Evolutionary conservation across 2,329 filamentous ascomycete genomes (phyloP).

Genomic region (Parastagonospora avenae): DNA sequence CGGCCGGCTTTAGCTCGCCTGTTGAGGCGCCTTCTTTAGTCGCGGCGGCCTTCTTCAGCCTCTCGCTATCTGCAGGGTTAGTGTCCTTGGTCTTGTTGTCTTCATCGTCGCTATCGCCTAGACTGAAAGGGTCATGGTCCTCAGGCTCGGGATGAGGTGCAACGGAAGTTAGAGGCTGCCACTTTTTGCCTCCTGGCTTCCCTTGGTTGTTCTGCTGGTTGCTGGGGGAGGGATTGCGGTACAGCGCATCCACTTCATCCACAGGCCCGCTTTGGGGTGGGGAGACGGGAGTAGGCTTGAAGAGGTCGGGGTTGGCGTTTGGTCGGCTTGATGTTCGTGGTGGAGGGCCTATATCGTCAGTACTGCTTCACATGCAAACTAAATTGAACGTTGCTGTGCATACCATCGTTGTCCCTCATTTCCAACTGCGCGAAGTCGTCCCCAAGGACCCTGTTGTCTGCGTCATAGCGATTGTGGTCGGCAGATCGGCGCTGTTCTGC

Average conservation of each 20-base stretch:
- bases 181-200: conserved; percentile 80
- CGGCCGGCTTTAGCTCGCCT: conserved; percentile 44
- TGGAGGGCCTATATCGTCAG: conserved; percentile 51
- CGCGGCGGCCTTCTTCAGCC: conserved; percentile 56
- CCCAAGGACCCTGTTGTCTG: conserved; percentile 85
- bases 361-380: not conserved
- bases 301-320: conserved; percentile 77
- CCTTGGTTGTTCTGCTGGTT: conserved; percentile 30
- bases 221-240: conserved; percentile 57
- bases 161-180: conserved; percentile 89
- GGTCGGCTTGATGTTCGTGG: conserved; percentile 65
- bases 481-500: conserved; percentile 67
- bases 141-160: conserved; percentile 81
- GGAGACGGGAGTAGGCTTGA: conserved; percentile 68
- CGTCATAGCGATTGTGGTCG: conserved; percentile 91
- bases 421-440: conserved; percentile 81
- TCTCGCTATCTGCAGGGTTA: conserved; percentile 58
- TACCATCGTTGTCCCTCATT: conserved; percentile 66
- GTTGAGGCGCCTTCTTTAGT: conserved; percentile 37
- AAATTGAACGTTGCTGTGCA: not conserved
- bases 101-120: conserved; percentile 93
- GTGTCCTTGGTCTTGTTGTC: conserved; percentile 72
- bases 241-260: conserved; percentile 79
- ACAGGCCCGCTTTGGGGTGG: conserved; percentile 64
- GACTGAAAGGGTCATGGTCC: conserved; percentile 92